Evolutionary conservation across 2,329 filamentous ascomycete species (phyloP), one percentile per base, ranked within the genome.

Genomic region (Zymoseptoria brevis): DNA sequence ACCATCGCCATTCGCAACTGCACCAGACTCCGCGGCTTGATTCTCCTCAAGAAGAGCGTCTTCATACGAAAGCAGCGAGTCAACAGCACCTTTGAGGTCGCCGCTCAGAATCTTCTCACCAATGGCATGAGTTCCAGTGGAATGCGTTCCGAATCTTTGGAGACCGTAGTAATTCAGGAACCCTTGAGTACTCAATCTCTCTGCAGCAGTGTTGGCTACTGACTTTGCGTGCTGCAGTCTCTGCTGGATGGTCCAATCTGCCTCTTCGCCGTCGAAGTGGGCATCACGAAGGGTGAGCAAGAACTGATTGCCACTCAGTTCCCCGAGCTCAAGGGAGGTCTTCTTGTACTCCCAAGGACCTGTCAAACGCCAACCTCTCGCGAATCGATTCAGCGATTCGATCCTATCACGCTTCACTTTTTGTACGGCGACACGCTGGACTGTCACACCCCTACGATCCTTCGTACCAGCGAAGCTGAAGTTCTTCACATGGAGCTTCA

Each of bases 111-210:
- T 91, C 72, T 89, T 87, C 71, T 87, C 84, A 54, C 94, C 94
- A 54, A 96, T 79, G 49, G 87, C 82, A 69, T 97, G 90, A 0
- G 94, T 99, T 35, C 91, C 88, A 11, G 89, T 87, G 26, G 85
- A 79, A 73, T 94, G 93, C 0, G 91, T 93, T 26, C 94, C 94
- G 68, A 99, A 99, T 22, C 94, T 86, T 75, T 99, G 94, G n/a
- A 97, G 84, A 8, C 94, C 94, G 70, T 92, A 99, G 77, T 97
- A 99, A 75, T 99, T 99, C 75, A 99, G 86, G 79, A 95, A 99
- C 2, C 94, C 94, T 51, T 87, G 82, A 50, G 84, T 76, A 57
- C 81, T 79, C 65, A 97, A 83, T 63, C 87, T 83, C 50, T 81
- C 77, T 55, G 96, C 77, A 0, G 89, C 80, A 62, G 79, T 69